Base-by-base conservation (phyloP, 805 yeast species). In the Suhomyces canberraensis region DNA sequence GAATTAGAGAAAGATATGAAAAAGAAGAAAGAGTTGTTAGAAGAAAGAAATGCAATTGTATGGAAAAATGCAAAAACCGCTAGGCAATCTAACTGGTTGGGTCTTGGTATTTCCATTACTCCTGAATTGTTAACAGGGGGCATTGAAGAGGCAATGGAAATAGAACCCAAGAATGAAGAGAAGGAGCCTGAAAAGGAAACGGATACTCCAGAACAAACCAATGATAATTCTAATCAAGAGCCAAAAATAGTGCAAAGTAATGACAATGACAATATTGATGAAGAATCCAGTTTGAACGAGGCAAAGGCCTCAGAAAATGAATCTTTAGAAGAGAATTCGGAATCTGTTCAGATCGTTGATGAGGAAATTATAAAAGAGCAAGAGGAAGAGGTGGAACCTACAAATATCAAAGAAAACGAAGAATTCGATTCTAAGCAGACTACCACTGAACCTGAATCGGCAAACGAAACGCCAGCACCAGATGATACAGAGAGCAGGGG, bases 11-110 rank as follows among this genome's bases (percentile, higher is more conserved):
- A 18, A 3, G 47, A 45, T 31, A 31, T 24, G 4, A 28, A 26
- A 9, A 35, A 25, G 25, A 36, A 39, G 21, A 39, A 36, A 1
- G 45, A 48, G 20, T 35, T 54, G 15, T 31, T 45, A 2, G 68
- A 64, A 24, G 48, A 52, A 31, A 43, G 59, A 18, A 56, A 58
- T n/a, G 48, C 58, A 8, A 35, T 54, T 30, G 35, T 54, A 3
- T 68, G 73, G 73, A 64, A 58, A 41, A 39, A 51, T 24, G 44
- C 58, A 11, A 53, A 61, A 25, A 35, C 32, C 17, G 40, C 45
- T 20, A 48, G 69, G 39, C 30, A 36, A 18, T 15, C 31, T 1
- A 37, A 47, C 3, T 61, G 69, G 66, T 45, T 61, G 16, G 35
- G 47, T 33, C 54, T 58, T 46, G 65, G 54, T 9, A 18, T 22